These are phyloP conservation scores for Hypoxylon subgilvum DNA, from an alignment of 495 filamentous ascomycete genomes.

Conservation along the genomic window DNA sequence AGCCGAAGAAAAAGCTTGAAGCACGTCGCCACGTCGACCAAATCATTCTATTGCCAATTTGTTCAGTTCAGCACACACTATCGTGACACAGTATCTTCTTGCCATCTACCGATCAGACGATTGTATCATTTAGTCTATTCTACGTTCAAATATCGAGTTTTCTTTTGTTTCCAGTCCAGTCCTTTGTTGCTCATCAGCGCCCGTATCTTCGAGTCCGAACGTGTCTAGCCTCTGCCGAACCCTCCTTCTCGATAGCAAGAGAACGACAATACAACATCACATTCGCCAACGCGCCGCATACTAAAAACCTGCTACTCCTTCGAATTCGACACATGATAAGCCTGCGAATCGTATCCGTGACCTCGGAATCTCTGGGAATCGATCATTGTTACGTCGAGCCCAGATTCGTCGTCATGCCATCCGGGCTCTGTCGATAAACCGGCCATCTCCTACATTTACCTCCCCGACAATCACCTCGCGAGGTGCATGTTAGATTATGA, in stretches of 20 bases:
- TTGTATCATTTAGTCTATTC: slow-evolving; percentile 10
- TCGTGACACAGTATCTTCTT: slow-evolving; percentile 18
- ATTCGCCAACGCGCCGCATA: slow-evolving; percentile 19
- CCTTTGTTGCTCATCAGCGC: slow-evolving; percentile 36
- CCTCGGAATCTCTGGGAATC: slow-evolving; percentile 24
- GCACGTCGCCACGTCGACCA: slow-evolving; percentile 31
- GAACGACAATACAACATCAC: slow-evolving; percentile 19
- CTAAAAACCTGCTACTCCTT: slow-evolving; percentile 3
- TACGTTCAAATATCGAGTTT: slow-evolving; percentile 26
- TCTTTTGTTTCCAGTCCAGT: slow-evolving; percentile 35
- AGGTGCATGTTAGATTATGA: slow-evolving; percentile 84
- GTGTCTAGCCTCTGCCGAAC: slow-evolving; percentile 23
- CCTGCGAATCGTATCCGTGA: slow-evolving; percentile 3
- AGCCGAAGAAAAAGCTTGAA: slow-evolving; percentile 21
- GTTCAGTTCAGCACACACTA: slow-evolving; percentile 35
- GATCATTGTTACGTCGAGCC: slow-evolving; percentile 45
- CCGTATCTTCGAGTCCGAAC: slow-evolving; percentile 27
- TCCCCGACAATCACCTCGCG: slow-evolving; percentile 57
- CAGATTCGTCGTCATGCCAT: slow-evolving; percentile 64
- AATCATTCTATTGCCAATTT: slow-evolving; percentile 31
- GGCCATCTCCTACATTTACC: slow-evolving; percentile 41
- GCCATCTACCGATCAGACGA: slow-evolving; percentile 18
- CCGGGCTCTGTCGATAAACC: slow-evolving; percentile 58
- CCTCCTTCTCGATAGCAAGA: no score
- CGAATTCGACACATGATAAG: slow-evolving; percentile 24